phyloP scores from a whole-genome alignment of 495 filamentous ascomycete genomes.

The Penicillium pancosmium region DNA sequence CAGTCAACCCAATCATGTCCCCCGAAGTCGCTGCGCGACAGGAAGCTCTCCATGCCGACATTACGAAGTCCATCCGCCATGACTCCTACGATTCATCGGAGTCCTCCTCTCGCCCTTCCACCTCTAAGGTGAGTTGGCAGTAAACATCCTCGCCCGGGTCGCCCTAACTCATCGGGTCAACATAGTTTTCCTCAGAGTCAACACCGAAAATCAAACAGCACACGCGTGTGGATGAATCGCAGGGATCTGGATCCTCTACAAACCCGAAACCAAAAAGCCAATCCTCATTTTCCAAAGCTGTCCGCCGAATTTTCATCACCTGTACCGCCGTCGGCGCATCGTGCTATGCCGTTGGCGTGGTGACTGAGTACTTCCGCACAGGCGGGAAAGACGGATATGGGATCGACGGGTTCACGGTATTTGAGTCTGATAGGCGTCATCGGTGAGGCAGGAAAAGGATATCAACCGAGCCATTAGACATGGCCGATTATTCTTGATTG shows the following conservation, averaged over 20 bases:
- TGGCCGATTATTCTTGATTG: too few relatives aligned
- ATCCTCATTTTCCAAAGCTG: slow-evolving; percentile 34
- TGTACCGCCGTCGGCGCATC: slow-evolving; percentile 62
- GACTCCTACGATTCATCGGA: slow-evolving; percentile 14
- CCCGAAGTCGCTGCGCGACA: slow-evolving; percentile 17
- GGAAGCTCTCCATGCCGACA: slow-evolving; percentile 15
- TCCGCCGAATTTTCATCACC: slow-evolving; percentile 57
- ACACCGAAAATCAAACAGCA: background rate
- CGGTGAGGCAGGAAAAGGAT: background rate
- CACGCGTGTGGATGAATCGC: background rate
- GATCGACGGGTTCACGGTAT: slow-evolving; percentile 52
- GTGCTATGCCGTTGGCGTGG: slow-evolving; percentile 70
- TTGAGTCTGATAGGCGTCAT: slow-evolving; percentile 45
- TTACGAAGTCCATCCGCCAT: slow-evolving; percentile 13
- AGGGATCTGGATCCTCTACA: slow-evolving; percentile 6
- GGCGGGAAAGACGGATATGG: slow-evolving; percentile 58
- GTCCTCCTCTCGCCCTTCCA: slow-evolving; percentile 4
- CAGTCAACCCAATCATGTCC: slow-evolving; percentile 4
- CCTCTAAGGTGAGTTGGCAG: slow-evolving; percentile 54
- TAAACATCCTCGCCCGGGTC: slow-evolving; percentile 57
- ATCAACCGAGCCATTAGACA: too few relatives aligned
- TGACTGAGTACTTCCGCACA: slow-evolving; percentile 65
- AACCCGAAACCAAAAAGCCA: slow-evolving; percentile 20
- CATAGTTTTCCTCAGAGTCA: slow-evolving; percentile 18
- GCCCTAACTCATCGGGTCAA: slow-evolving; percentile 30